Conservation (phyloP, 768 basidiomycete species). For the Fibroporia radiculosa region DNA sequence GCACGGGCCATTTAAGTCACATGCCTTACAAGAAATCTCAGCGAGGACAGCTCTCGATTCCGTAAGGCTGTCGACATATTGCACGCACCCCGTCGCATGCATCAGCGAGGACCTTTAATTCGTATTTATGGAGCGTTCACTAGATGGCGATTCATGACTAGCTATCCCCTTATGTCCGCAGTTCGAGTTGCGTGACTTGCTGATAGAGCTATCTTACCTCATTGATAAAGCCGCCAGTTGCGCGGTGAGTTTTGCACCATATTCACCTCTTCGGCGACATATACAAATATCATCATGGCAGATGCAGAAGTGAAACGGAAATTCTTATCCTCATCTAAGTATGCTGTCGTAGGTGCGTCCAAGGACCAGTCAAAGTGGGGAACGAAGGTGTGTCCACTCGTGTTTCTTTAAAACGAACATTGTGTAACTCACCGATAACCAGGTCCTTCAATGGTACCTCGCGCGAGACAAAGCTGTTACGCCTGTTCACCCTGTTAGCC, state of each 20-base stretch:
- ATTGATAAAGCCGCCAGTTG: neutral
- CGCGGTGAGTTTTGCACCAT: neutral
- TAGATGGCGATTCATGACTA: neutral
- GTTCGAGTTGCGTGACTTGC: conserved; percentile 4
- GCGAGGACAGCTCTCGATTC: no score
- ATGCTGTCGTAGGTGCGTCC: conserved; percentile 78
- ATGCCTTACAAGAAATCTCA: no score
- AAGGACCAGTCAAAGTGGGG: conserved; percentile 75
- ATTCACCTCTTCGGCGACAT: neutral
- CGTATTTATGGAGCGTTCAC: neutral
- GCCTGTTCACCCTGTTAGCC: conserved; percentile 66
- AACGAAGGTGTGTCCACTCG: conserved; percentile 43
- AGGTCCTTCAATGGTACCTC: conserved; percentile 79
- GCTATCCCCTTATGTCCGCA: neutral
- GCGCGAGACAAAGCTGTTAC: conserved; percentile 48
- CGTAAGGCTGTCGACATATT: neutral
- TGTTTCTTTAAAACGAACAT: neutral
- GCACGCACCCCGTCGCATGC: neutral
- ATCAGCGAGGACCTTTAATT: no score
- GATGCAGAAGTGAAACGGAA: conserved; percentile 35
- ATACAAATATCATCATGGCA: conserved; percentile 13
- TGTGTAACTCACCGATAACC: neutral
- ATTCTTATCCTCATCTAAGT: conserved; percentile 58
- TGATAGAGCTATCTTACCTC: conserved; percentile 1
- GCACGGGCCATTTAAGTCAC: conserved; percentile 20